Conservation (phyloP, 2,329 filamentous ascomycete species). For the Aspergillus latus region DNA sequence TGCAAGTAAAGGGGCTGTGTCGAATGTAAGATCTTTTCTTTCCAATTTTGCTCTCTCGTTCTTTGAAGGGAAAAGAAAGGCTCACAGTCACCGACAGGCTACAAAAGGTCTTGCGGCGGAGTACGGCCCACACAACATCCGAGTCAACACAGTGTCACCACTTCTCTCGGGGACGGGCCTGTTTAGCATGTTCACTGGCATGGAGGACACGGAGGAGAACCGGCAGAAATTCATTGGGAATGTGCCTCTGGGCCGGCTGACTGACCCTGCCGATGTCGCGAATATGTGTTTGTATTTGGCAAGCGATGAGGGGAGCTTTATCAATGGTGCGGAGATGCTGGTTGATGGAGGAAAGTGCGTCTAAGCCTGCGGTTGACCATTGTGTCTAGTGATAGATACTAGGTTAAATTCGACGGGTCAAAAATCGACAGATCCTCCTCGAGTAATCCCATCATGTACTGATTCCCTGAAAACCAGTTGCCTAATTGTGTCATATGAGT, state of each 20-base stretch:
- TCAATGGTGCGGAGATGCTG: conserved; percentile 70
- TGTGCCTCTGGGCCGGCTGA: conserved; percentile 45
- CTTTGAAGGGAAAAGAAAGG: background rate
- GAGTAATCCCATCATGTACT: conserved; percentile 64
- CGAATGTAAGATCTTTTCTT: conserved; percentile 36
- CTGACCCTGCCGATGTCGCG: conserved; percentile 61
- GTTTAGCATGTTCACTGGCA: conserved; percentile 47
- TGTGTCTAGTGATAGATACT: background rate
- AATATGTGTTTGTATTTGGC: conserved; percentile 70
- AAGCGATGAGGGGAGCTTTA: conserved; percentile 69
- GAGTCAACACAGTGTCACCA: conserved; percentile 71
- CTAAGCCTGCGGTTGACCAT: conserved; percentile 14
- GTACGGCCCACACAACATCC: conserved; percentile 69
- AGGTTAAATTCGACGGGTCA: conserved; percentile 20
- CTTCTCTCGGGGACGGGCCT: conserved; percentile 67
- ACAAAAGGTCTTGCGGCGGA: conserved; percentile 70
- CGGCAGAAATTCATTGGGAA: conserved; percentile 45
- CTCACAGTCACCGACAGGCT: conserved; percentile 42
- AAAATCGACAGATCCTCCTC: conserved; percentile 56
- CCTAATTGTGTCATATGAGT: conserved; percentile 47
- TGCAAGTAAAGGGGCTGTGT: conserved; percentile 46
- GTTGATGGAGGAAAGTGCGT: conserved; percentile 57
- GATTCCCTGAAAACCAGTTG: conserved; percentile 66
- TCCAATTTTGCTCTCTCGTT: background rate
- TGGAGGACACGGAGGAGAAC: conserved; percentile 48